Base-by-base conservation (phyloP, 2,329 filamentous ascomycete genomes). In the Colletotrichum acutatum region DNA sequence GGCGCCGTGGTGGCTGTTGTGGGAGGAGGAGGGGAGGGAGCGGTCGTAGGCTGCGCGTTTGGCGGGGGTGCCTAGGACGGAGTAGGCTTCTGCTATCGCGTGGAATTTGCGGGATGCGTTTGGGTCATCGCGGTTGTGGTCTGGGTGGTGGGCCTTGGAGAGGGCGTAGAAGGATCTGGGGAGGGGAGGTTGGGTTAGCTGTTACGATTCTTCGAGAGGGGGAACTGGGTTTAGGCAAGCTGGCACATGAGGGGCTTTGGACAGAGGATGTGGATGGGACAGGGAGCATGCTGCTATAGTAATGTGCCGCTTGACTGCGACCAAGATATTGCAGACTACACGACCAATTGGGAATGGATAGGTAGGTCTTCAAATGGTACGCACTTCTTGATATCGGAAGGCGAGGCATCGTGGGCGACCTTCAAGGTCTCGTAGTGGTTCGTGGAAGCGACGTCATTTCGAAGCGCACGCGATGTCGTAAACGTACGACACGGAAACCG, bases 71-170 rank as follows among this genome's bases (percentile, higher is more conserved):
- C 91, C 90, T 71, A 98, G 93, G 57, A 93, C 83, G 71, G 90
- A 87, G 86, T 98, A 98, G 77, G 95, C 95, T 80, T 97, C 93
- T 80, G 91, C 93, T 80, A 98, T 93, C 77, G 90, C 89, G 82
- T 95, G 91, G 87, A 98, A 99, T 80, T 92, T 93, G 71, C 90
- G 85, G 4, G 91, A 87, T 74, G 95, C 93, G 71, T 84, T 80
- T 5, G 94, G 93, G 83, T 98, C 93, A 77, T 89, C 80, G 73
- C 89, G 94, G 86, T 98, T 97, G 80, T 92, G 91, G 87, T 99
- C 97, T 1, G 97, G 97, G 83, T 99, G 97, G 88, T 98, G 93
- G 66, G 89, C 85, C 84, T 98, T 97, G 79, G 95, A 98, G 81
- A 98, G 93, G 74, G 89, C 84, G 88, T 98, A 98, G 89, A 98